Percentiles rank a stretch among this genome's conserved stretches.
Conservation (phyloP, 1,139 yeast species). For the Candida pseudoviswanathii region DNA sequence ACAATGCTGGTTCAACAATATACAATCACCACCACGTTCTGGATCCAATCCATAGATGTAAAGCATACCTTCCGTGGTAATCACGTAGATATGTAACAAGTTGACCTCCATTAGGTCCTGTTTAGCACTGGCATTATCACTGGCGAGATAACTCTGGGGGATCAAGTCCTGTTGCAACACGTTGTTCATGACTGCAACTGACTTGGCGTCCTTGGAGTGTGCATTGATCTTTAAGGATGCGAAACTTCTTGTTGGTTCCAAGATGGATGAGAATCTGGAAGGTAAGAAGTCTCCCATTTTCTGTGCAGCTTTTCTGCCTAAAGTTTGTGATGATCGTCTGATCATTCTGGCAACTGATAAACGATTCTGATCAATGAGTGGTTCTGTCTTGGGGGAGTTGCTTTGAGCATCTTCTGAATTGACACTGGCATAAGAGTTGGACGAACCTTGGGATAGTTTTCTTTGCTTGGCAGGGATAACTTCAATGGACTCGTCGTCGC, state of each 20-base stretch:
- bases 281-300: slow-evolving; percentile 89
- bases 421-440: slow-evolving; percentile 40
- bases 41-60: slow-evolving; percentile 87
- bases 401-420: slow-evolving; percentile 32
- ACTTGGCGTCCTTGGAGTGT: slow-evolving; percentile 58
- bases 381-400: slow-evolving; percentile 45
- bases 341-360: slow-evolving; percentile 73
- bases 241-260: slow-evolving; percentile 92
- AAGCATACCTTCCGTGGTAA: slow-evolving; percentile 84
- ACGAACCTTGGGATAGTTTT: slow-evolving; percentile 44
- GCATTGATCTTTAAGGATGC: slow-evolving; percentile 87
- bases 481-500: slow-evolving; percentile 29
- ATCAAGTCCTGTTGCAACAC: slow-evolving; percentile 43
- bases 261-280: slow-evolving; percentile 76
- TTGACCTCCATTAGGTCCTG: slow-evolving; percentile 44
- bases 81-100: slow-evolving; percentile 70
- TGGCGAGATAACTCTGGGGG: slow-evolving; percentile 34
- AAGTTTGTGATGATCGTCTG: slow-evolving; percentile 55
- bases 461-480: slow-evolving; percentile 33
- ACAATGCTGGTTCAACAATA: slow-evolving; percentile 70
- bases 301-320: slow-evolving; percentile 80
- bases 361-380: slow-evolving; percentile 69
- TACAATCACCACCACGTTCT: slow-evolving; percentile 92
- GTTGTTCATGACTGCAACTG: slow-evolving; percentile 59
- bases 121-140: slow-evolving; percentile 18